phyloP scores from a whole-genome alignment of 257 asterid genomes.

The Solanum infundibuliforme region DNA sequence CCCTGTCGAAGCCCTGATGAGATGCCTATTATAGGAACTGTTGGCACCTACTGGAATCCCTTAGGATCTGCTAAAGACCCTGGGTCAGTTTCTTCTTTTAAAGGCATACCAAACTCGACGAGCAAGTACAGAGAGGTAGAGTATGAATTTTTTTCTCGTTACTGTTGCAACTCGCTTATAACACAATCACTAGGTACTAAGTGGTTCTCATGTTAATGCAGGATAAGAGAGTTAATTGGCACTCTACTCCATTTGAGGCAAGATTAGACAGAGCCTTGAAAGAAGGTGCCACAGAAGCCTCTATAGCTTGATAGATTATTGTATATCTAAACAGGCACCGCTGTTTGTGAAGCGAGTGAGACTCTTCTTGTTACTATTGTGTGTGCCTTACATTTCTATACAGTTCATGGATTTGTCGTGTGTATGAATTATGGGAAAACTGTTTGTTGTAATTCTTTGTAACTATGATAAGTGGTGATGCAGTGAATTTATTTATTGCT shows the following conservation, averaged over 20 bases:
- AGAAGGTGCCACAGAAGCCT: conserved; percentile 34
- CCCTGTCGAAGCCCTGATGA: conserved; percentile 89
- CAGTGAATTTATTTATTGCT: neutral
- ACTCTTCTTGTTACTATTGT: neutral
- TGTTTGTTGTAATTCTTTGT: neutral
- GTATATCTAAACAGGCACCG: neutral
- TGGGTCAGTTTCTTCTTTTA: conserved; percentile 41
- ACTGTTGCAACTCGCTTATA: neutral
- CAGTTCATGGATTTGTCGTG: neutral
- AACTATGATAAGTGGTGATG: neutral
- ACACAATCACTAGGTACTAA: neutral
- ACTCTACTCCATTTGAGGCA: conserved; percentile 82
- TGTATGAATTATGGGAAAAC: neutral
- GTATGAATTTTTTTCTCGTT: neutral
- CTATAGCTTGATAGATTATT: neutral
- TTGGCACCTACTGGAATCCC: conserved; percentile 81
- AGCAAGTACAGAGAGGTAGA: conserved; percentile 91
- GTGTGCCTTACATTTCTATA: neutral
- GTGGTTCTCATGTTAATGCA: conserved; percentile 23
- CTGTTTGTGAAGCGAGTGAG: conserved; percentile 8
- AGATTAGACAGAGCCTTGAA: conserved; percentile 74
- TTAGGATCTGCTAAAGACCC: conserved; percentile 26
- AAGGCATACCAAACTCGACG: conserved; percentile 83
- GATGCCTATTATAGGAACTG: conserved; percentile 81
- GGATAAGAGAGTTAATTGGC: conserved; percentile 88